phyloP scores from a whole-genome alignment of 1,139 yeast genomes.

The Diutina rugosa region DNA sequence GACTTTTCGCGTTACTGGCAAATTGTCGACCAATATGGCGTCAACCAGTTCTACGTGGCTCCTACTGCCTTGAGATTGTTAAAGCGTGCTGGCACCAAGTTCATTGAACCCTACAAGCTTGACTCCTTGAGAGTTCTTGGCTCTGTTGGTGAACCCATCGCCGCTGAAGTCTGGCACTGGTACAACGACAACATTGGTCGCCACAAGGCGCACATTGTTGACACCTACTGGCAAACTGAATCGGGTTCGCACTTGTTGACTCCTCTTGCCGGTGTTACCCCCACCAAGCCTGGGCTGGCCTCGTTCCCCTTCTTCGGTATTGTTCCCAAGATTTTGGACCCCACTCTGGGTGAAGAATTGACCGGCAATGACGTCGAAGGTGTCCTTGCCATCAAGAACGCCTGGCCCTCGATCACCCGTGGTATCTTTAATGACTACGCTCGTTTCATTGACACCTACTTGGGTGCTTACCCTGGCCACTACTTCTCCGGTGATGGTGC shows the following conservation, averaged over 20 bases:
- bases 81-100: slow-evolving; percentile 58
- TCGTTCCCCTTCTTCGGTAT: slow-evolving; percentile 71
- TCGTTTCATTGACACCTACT: slow-evolving; percentile 58
- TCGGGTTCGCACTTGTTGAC: slow-evolving; percentile 64
- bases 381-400: slow-evolving; percentile 53
- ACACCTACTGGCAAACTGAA: slow-evolving; percentile 81
- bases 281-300: slow-evolving; percentile 72
- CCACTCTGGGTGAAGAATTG: slow-evolving; percentile 57
- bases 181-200: slow-evolving; percentile 70
- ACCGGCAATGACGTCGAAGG: slow-evolving; percentile 57
- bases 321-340: slow-evolving; percentile 56
- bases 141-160: slow-evolving; percentile 87
- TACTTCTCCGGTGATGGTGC: slow-evolving; percentile 77
- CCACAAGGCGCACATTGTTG: slow-evolving; percentile 60
- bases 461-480: slow-evolving; percentile 55
- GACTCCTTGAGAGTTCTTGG: slow-evolving; percentile 63
- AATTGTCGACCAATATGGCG: slow-evolving; percentile 64
- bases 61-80: slow-evolving; percentile 80
- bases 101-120: slow-evolving; percentile 51
- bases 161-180: slow-evolving; percentile 93
- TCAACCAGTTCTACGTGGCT: slow-evolving; percentile 78
- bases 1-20: slow-evolving; percentile 74
- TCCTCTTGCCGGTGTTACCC: slow-evolving; percentile 62
- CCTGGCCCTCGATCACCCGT: slow-evolving; percentile 76
- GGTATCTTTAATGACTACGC: slow-evolving; percentile 62